Conservation (phyloP, 108 stramenopile species). For the Parmales sp. region DNA sequence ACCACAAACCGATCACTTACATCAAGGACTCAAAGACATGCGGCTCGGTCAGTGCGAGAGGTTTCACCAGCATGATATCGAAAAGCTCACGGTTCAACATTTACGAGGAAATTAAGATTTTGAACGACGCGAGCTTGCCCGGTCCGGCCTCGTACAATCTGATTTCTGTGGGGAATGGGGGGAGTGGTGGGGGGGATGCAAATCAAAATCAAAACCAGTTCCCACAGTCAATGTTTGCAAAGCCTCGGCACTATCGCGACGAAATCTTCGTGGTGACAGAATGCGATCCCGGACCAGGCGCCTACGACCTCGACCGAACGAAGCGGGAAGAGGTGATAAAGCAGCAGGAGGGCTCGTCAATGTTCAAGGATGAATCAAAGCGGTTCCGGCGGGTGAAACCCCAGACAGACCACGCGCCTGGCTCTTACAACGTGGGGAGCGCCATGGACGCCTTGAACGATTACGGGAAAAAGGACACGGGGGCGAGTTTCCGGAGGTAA, state of each 20-base stretch:
- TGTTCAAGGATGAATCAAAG: background rate
- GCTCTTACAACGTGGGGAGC: background rate
- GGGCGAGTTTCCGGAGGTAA: too few species aligned
- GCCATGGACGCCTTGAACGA: background rate
- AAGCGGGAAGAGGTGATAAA: conserved; percentile 3
- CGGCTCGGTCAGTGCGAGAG: background rate
- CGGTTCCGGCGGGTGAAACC: background rate
- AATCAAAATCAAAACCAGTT: too few species aligned
- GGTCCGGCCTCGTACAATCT: background rate
- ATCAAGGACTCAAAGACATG: background rate
- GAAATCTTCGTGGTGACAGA: background rate
- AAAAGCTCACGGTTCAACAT: background rate
- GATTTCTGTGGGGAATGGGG: background rate
- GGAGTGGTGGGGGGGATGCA: too few species aligned
- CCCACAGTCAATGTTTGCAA: conserved; percentile 2
- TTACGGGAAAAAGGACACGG: conserved; percentile 8
- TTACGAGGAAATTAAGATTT: background rate
- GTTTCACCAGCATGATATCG: conserved; percentile 5
- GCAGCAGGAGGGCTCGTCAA: background rate
- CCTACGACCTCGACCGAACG: background rate
- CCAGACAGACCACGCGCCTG: conserved; percentile 6
- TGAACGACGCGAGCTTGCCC: background rate
- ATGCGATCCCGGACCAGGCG: background rate
- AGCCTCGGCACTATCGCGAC: background rate
- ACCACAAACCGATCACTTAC: background rate